These are phyloP conservation scores for Chlorella sp. DNA, from an alignment of 139 green algal genomes.

Conservation along the genomic window DNA sequence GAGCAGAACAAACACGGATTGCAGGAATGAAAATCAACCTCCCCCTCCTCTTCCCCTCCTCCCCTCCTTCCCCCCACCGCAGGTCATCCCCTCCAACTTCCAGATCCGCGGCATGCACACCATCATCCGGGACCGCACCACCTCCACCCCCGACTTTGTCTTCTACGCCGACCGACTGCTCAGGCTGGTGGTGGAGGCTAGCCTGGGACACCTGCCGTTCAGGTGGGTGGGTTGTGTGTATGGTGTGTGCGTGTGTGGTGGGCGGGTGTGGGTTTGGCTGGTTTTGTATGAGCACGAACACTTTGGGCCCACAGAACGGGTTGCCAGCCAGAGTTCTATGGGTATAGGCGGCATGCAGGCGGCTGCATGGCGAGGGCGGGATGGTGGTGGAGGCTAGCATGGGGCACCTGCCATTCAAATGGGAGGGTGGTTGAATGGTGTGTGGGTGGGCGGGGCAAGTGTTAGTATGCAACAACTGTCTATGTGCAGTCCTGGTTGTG, in stretches of 20 bases:
- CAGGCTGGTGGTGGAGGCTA: conserved; percentile 86
- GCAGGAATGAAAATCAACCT: no score
- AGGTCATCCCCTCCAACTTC: conserved; percentile 94
- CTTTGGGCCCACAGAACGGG: no score
- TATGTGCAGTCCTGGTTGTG: no score
- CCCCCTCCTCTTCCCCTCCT: neutral
- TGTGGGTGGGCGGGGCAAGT: neutral
- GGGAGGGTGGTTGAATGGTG: neutral
- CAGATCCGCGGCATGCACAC: conserved; percentile 98
- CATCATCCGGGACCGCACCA: conserved; percentile 89
- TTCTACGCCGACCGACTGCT: conserved; percentile 94
- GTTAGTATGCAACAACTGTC: no score
- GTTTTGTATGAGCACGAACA: no score
- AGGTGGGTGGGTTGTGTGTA: neutral
- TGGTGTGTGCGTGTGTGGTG: no score
- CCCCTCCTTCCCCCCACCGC: conserved; percentile 61
- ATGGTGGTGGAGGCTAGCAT: conserved; percentile 88
- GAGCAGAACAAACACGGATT: no score
- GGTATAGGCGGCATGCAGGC: no score
- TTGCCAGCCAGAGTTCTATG: no score
- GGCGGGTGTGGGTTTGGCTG: no score
- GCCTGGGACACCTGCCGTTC: conserved; percentile 95
- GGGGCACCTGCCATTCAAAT: conserved; percentile 91
- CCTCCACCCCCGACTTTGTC: conserved; percentile 92
- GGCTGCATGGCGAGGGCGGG: no score